These are phyloP conservation scores for Coemansia sp. DNA, from an alignment of 192 early-diverging fungal genomes.

Conservation along the genomic window DNA sequence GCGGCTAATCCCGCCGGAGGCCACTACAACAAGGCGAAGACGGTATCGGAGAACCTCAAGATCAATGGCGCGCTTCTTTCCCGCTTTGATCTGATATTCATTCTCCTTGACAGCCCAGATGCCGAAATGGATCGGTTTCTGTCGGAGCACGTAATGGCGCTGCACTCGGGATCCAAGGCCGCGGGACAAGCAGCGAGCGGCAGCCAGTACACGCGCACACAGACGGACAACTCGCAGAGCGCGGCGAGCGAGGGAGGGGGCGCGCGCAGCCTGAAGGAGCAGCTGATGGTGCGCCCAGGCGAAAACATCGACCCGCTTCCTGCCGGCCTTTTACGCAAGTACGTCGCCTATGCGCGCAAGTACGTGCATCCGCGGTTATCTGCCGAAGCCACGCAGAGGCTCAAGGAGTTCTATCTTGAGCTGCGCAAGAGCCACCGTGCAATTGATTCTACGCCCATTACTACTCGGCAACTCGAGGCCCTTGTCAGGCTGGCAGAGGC, in stretches of 20 bases:
- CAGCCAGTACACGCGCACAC: not conserved
- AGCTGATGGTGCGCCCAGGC: conserved; percentile 54
- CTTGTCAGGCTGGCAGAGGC: conserved; percentile 75
- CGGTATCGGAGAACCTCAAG: conserved; percentile 77
- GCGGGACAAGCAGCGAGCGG: not conserved
- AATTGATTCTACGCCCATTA: conserved; percentile 71
- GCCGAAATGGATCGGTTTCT: conserved; percentile 75
- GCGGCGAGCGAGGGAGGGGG: not conserved
- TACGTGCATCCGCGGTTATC: conserved; percentile 71
- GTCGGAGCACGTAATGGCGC: conserved; percentile 76
- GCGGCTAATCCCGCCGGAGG: conserved; percentile 86
- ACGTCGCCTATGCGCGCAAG: conserved; percentile 82
- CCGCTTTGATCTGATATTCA: conserved; percentile 80
- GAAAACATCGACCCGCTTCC: conserved; percentile 64
- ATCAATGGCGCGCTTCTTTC: conserved; percentile 73
- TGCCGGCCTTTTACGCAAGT: conserved; percentile 67
- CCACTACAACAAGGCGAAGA: conserved; percentile 83
- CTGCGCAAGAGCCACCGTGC: conserved; percentile 62
- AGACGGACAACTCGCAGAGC: not conserved
- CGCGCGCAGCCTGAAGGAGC: conserved; percentile 13
- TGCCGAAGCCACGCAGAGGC: conserved; percentile 54
- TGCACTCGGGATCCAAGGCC: conserved; percentile 51
- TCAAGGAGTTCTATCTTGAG: conserved; percentile 73
- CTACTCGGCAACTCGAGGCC: conserved; percentile 79
- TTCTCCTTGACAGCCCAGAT: conserved; percentile 76